A percentile compares a stretch with the other conserved stretches of the same genome.
These are phyloP conservation scores for Decorospora gaudefroyi DNA, from an alignment of 2,329 filamentous ascomycete genomes.

Conservation along the genomic window DNA sequence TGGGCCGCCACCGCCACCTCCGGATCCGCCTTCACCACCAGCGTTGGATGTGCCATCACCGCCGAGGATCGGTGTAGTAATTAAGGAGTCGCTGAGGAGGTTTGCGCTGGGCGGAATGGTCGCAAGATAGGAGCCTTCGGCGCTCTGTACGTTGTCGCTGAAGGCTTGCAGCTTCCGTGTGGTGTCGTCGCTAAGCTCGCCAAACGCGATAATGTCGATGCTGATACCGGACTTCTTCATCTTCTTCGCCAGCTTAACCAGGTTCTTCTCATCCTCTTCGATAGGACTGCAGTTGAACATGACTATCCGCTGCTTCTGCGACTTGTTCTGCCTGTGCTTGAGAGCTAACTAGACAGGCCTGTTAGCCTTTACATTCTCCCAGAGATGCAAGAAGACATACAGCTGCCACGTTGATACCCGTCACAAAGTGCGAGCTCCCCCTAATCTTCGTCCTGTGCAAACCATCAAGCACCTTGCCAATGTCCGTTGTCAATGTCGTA, in stretches of 20 bases:
- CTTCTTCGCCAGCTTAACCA: constrained; percentile 89
- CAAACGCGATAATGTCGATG: constrained; percentile 94
- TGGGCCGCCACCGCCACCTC: constrained; percentile 59
- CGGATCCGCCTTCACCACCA: constrained; percentile 57
- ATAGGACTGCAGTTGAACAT: constrained; percentile 95
- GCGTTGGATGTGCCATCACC: constrained; percentile 71
- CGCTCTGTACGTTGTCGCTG: constrained; percentile 86
- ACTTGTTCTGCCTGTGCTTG: constrained; percentile 98
- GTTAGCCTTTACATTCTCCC: constrained; percentile 69
- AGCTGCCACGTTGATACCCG: constrained; percentile 90
- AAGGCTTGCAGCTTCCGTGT: constrained; percentile 90
- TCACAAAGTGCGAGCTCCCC: constrained; percentile 84
- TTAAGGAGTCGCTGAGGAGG: constrained; percentile 87
- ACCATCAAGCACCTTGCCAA: constrained; percentile 92
- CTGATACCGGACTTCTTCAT: constrained; percentile 98
- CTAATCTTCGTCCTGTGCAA: constrained; percentile 81
- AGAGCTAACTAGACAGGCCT: constrained; percentile 72
- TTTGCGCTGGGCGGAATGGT: constrained; percentile 89
- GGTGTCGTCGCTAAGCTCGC: constrained; percentile 86
- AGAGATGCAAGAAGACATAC: constrained; percentile 66
- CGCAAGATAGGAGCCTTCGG: constrained; percentile 88
- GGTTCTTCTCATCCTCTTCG: constrained; percentile 83
- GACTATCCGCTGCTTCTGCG: constrained; percentile 93
- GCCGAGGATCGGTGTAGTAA: constrained; percentile 85
- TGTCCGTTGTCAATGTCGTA: constrained; percentile 93